These are phyloP conservation scores for Lecanicillium sp. DNA, from an alignment of 2,329 filamentous ascomycete species.

Conservation along the genomic window DNA sequence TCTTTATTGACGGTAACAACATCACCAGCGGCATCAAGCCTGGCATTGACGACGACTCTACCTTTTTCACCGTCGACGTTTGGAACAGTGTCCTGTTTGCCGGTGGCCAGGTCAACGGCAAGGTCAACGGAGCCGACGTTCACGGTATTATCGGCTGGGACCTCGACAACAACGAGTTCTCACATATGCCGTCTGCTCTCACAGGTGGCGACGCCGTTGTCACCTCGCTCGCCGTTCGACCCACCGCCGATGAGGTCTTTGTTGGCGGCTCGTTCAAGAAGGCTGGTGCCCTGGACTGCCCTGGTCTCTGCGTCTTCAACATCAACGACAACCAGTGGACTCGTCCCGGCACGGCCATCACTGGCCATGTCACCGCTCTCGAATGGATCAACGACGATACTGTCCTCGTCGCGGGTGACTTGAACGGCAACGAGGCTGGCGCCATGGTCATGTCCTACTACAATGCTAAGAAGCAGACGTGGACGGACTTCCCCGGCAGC, in stretches of 20 bases:
- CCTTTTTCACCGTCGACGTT: conserved; percentile 65
- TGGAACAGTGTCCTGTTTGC: conserved; percentile 67
- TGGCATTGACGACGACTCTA: conserved; percentile 64
- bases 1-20: conserved; percentile 69
- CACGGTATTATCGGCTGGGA: conserved; percentile 78
- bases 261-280: conserved; percentile 80
- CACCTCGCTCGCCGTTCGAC: conserved; percentile 67
- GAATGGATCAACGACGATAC: conserved; percentile 68
- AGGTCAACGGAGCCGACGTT: conserved; percentile 54
- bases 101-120: conserved; percentile 73
- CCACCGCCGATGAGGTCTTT: conserved; percentile 67
- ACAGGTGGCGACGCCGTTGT: conserved; percentile 66
- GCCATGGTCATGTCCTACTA: conserved; percentile 65
- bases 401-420: conserved; percentile 71
- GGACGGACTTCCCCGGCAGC: conserved; percentile 58
- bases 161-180: conserved; percentile 57
- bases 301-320: conserved; percentile 75
- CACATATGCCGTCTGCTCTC: conserved; percentile 68
- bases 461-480: conserved; percentile 60
- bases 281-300: conserved; percentile 77
- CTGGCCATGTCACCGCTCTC: conserved; percentile 64
- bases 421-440: conserved; percentile 60
- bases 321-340: conserved; percentile 69
- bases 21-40: conserved; percentile 63
- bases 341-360: conserved; percentile 65